A percentile compares a stretch with the other conserved stretches of the same genome.
These are phyloP conservation scores for Ceratobasidium sp. DNA, from an alignment of 1,284 basidiomycete species.

Conservation along the genomic window DNA sequence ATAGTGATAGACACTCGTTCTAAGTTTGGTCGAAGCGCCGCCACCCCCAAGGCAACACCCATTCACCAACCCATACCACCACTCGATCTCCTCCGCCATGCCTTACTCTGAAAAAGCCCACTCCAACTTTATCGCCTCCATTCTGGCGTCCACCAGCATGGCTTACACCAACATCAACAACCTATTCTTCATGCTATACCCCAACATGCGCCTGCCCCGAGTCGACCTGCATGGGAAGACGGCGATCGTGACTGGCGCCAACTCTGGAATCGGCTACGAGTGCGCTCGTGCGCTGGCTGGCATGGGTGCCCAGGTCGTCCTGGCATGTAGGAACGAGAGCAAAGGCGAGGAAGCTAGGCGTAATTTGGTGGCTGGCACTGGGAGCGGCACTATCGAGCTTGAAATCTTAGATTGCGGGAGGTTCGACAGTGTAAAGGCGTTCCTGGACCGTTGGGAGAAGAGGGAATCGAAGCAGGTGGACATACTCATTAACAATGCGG, in stretches of 20 bases:
- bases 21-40: too few relatives aligned
- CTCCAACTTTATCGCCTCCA: neutral
- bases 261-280: constrained; percentile 45
- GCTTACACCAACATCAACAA: neutral
- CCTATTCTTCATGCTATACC: neutral
- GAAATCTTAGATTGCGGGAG: constrained; percentile 39
- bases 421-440: constrained; percentile 31
- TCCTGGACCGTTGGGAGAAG: constrained; percentile 41
- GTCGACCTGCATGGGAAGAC: constrained; percentile 44
- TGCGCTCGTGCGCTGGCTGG: constrained; percentile 35
- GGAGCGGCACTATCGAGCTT: constrained; percentile 27
- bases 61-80: too few relatives aligned
- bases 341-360: constrained; percentile 40
- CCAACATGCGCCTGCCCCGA: constrained; percentile 1
- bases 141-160: neutral
- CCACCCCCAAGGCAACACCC: too few relatives aligned
- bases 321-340: constrained; percentile 36
- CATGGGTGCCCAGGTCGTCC: constrained; percentile 43
- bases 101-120: neutral
- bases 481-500: constrained; percentile 46
- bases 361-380: constrained; percentile 38
- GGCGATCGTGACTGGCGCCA: constrained; percentile 46
- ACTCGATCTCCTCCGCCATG: neutral
- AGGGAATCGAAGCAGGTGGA: constrained; percentile 35
- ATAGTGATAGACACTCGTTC: too few relatives aligned